Conservation (phyloP, 441 rosid species). For the Gossypium davidsonii region DNA sequence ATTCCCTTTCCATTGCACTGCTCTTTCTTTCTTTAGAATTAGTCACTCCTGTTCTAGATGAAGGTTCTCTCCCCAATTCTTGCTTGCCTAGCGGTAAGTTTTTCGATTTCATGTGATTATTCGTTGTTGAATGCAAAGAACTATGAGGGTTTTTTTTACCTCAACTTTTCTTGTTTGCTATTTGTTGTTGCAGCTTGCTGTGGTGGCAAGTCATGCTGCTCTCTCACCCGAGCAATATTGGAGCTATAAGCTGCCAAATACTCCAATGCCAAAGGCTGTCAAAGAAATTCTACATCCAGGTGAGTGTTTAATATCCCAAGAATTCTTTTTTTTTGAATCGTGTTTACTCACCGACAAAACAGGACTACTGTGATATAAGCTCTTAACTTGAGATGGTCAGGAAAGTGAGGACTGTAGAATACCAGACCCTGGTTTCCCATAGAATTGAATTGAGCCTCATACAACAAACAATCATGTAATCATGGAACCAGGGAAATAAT, state of each 20-base stretch:
- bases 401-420: not conserved
- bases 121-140: not conserved
- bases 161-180: not conserved
- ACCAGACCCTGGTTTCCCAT: not conserved
- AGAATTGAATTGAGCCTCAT: not conserved
- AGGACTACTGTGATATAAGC: not conserved
- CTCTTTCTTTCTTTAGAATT: conserved; percentile 3
- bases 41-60: too few species aligned
- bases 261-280: conserved; percentile 69
- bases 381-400: not conserved
- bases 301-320: not conserved
- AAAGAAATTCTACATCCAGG: conserved; percentile 38
- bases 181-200: conserved; percentile 39
- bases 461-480: not conserved
- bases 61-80: conserved; percentile 18
- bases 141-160: not conserved
- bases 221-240: conserved; percentile 60
- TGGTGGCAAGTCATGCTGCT: conserved; percentile 47
- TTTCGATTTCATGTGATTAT: conserved; percentile 1
- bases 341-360: not conserved
- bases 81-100: conserved; percentile 10
- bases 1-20: conserved; percentile 1
- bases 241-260: conserved; percentile 62
- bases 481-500: not conserved
- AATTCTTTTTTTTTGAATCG: not conserved